Evolutionary conservation across 2,329 filamentous ascomycete genomes (phyloP), one percentile per base, ranked within the genome.

Genomic region (Exophiala bonariae): DNA sequence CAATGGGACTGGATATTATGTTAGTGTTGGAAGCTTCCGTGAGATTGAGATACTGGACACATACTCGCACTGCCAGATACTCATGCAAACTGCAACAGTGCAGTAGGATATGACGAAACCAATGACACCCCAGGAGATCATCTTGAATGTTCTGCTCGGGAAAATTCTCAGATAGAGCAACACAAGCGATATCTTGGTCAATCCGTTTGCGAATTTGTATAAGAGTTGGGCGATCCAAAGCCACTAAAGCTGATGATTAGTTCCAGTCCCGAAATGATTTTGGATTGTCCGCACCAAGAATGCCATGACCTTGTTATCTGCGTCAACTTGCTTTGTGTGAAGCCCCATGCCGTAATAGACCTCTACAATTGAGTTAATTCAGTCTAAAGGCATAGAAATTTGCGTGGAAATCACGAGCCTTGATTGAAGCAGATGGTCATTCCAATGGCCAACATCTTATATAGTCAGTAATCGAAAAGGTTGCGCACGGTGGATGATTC

Each of bases 71-170:
- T 61, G 59, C 33, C 59, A 58, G 20, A 61, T 51, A 36, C 54
- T 59, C 2, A 54, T 47, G 31, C 58, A 47, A 4, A 66, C 54
- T 3, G 64, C 63, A 60, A 63, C 66, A 9, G 59, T 44, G 3
- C 59, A 59, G 50, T 66, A 66, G 3, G 56, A 32, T 4, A 59
- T 57, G 18, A 61, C 42, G 42, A 59, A 48, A 18, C 37, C 47
- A 26, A 59, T 48, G 18, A 55, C 50, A 2, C 17, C 36, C 50
- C 49, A 59, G 32, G 57, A 58, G 6, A 50, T 46, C 9, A 49
- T 48, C 33, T 49, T 45, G 28, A 60, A 60, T 45, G 51, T 57
- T 8, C 42, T 45, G 11, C 44, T 48, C 23, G 57, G 49, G 34
- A 61, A 60, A 8, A 61, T 49, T 19, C 53, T 44, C 26, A 54